Percentiles rank a stretch among this genome's conserved stretches.
phyloP scores from a whole-genome alignment of 2,329 filamentous ascomycete genomes.

The Penicillium corylophilum region DNA sequence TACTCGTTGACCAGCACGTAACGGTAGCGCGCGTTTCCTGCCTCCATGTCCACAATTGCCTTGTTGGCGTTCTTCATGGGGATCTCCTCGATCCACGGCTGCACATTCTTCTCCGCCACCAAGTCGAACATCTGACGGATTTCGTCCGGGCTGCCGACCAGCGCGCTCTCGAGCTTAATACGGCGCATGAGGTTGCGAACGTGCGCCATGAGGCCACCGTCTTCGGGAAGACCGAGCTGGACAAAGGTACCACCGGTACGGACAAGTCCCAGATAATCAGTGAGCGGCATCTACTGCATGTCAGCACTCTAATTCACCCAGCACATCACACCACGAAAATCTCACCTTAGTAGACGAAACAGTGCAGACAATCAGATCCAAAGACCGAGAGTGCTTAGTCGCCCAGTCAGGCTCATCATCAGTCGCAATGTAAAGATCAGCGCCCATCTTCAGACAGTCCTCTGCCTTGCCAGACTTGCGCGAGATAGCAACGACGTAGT shows the following conservation, averaged over 20 bases:
- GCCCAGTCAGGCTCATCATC: constrained; percentile 57
- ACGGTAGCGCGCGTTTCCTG: constrained; percentile 47
- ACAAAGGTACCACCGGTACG: constrained; percentile 60
- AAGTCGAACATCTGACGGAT: constrained; percentile 48
- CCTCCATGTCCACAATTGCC: constrained; percentile 46
- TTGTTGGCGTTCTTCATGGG: constrained; percentile 47
- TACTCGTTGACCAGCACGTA: constrained; percentile 47
- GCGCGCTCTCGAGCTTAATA: constrained; percentile 51
- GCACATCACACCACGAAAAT: not conserved
- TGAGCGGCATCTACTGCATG: constrained; percentile 56
- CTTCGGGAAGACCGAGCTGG: constrained; percentile 67
- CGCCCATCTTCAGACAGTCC: constrained; percentile 57
- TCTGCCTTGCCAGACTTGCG: constrained; percentile 51
- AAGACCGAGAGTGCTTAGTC: constrained; percentile 46
- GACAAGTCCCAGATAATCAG: constrained; percentile 61
- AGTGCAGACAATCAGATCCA: constrained; percentile 59
- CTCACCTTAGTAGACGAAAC: constrained; percentile 53
- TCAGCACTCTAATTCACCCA: not conserved
- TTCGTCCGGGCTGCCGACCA: constrained; percentile 41
- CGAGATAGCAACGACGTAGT: constrained; percentile 60
- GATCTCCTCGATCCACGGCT: constrained; percentile 44
- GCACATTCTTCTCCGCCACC: constrained; percentile 39
- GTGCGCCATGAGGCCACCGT: constrained; percentile 51
- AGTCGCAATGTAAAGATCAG: constrained; percentile 57
- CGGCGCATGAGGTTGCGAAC: constrained; percentile 59